phyloP scores from a whole-genome alignment of 495 filamentous ascomycete species.

The Penicillium riverlandense region DNA sequence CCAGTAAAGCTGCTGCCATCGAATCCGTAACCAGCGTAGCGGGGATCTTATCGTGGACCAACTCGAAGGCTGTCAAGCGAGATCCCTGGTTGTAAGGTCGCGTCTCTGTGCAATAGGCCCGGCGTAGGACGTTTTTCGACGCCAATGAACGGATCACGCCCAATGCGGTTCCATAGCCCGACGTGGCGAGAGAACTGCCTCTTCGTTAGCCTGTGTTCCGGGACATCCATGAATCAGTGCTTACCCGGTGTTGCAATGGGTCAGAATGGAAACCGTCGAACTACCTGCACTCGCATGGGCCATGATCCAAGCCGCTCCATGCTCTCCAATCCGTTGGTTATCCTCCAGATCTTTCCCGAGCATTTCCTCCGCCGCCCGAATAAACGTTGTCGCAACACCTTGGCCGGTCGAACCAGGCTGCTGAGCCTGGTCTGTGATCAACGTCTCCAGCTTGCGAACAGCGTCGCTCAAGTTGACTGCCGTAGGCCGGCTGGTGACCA shows the following conservation, averaged over 20 bases:
- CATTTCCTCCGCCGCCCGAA: conserved; percentile 76
- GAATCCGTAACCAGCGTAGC: conserved; percentile 91
- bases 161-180: conserved; percentile 90
- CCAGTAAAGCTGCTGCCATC: conserved; percentile 84
- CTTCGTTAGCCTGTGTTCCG: conserved; percentile 3
- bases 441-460: conserved; percentile 63
- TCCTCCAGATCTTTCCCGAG: conserved; percentile 78
- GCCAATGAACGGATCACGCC: conserved; percentile 88
- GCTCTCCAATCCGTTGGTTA: conserved; percentile 75
- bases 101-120: conserved; percentile 93
- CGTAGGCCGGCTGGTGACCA: conserved; percentile 81
- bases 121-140: conserved; percentile 52
- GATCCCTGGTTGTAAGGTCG: conserved; percentile 97
- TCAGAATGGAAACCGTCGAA: conserved; percentile 63
- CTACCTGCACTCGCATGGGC: conserved; percentile 29
- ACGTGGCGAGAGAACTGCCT: conserved; percentile 79
- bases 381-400: conserved; percentile 56
- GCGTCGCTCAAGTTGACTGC: conserved; percentile 94
- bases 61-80: conserved; percentile 88
- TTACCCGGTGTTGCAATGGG: conserved; percentile 95
- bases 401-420: conserved; percentile 29
- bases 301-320: conserved; percentile 79
- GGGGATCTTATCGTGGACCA: conserved; percentile 89
- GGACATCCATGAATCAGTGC: conserved; percentile 11
- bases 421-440: conserved; percentile 34